Base-by-base conservation (phyloP, 1,284 basidiomycete species). In the Puccinia coronata region DNA sequence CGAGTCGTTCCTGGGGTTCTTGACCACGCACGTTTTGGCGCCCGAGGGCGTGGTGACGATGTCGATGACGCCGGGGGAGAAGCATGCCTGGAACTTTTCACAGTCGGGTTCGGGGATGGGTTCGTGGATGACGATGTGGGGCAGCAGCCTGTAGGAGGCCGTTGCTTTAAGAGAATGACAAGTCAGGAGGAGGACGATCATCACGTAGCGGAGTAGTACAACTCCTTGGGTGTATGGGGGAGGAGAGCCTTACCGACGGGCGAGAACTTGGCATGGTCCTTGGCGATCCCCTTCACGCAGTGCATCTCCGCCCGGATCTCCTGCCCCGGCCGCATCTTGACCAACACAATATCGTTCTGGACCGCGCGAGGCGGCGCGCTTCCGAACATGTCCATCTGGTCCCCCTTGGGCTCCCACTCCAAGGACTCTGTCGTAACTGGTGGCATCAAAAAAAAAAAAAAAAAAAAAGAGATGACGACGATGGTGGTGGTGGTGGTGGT, bases 191-290 rank as follows among this genome's bases (percentile, higher is more conserved):
- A 49, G 2, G 36, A 20, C 14, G 18, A 23, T 43, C 23, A 47
- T 31, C 36, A 72, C 51, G 41, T 25, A 49, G 18, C 5, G 28
- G n/a, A n/a, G n/a, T n/a, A n/a, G n/a, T n/a, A n/a, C n/a, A n/a
- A n/a, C n/a, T n/a, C n/a, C n/a, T n/a, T n/a, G n/a, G n/a, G n/a
- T n/a, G n/a, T n/a, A n/a, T n/a, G n/a, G n/a, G n/a, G n/a, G n/a
- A n/a, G n/a, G 31, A 25, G 5, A n/a, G 5, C 88, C 93, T 83
- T 83, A 93, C 93, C 94, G 73, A 99, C 97, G n/a, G 97, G 95
- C 80, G 91, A 94, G 87, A 93, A 99, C 86, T 99, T 99, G 59
- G 97, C 95, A 85, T 99, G 97, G 84, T 96, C 95, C 84, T 93
- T 94, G 28, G 95, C 96, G n/a, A 94, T 90, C 9, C 95, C 94